A percentile compares a stretch with the other conserved stretches of the same genome.
Conservation (phyloP, 805 yeast species). For the Sungouiozyma intestinalis region DNA sequence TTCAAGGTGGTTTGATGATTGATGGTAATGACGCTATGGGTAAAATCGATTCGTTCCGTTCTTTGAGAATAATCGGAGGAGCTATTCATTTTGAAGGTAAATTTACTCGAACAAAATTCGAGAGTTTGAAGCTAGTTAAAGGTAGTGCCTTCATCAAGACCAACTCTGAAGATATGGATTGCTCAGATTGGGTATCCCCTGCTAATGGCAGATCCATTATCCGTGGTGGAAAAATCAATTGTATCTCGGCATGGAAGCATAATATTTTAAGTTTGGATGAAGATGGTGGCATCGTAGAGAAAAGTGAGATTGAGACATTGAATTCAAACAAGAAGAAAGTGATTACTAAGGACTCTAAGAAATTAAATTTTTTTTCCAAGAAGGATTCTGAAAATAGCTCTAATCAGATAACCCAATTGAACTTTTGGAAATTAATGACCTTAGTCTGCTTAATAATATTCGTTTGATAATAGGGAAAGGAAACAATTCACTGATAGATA, state of each 20-base stretch:
- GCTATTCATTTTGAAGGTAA: slow-evolving; percentile 64
- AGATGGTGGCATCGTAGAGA: slow-evolving; percentile 34
- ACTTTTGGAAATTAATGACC: neutral
- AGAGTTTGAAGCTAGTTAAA: slow-evolving; percentile 53
- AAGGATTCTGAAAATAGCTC: neutral
- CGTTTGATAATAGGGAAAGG: neutral
- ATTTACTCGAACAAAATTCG: slow-evolving; percentile 43
- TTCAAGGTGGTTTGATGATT: slow-evolving; percentile 72
- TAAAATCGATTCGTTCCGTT: slow-evolving; percentile 49
- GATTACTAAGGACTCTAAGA: neutral
- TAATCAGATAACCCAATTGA: neutral
- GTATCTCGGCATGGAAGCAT: slow-evolving; percentile 38
- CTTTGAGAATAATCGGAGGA: slow-evolving; percentile 59
- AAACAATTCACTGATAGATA: too few species aligned
- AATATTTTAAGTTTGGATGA: slow-evolving; percentile 37
- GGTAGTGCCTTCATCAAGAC: slow-evolving; percentile 62
- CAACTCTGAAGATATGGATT: slow-evolving; percentile 43
- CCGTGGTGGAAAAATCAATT: slow-evolving; percentile 68
- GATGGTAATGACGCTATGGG: slow-evolving; percentile 46
- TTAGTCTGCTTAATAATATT: neutral
- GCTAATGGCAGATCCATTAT: slow-evolving; percentile 43
- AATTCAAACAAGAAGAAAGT: neutral
- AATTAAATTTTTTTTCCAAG: neutral
- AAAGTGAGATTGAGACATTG: slow-evolving; percentile 5
- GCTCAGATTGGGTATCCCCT: slow-evolving; percentile 50